Conservation (phyloP, 1,284 basidiomycete genomes). For the Macrocybe sp. region DNA sequence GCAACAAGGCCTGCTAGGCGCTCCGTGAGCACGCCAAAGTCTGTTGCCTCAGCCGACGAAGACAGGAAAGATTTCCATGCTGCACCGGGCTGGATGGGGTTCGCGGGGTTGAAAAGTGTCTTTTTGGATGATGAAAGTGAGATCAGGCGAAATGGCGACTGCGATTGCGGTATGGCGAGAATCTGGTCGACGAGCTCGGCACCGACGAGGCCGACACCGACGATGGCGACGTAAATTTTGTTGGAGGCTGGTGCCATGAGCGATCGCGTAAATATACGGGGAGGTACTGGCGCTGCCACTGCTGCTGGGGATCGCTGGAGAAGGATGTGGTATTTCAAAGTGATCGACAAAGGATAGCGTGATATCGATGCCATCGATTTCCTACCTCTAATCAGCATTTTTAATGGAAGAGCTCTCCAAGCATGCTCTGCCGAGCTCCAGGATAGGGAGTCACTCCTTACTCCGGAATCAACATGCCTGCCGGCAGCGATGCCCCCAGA, state of each 20-base stretch:
- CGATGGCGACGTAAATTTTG: slow-evolving; percentile 62
- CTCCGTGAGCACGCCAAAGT: slow-evolving; percentile 41
- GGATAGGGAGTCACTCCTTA: background rate
- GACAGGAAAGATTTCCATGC: slow-evolving; percentile 46
- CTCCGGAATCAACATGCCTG: background rate
- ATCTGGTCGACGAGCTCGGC: slow-evolving; percentile 78
- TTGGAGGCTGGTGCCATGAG: slow-evolving; percentile 10
- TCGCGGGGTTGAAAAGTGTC: slow-evolving; percentile 53
- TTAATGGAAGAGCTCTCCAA: background rate
- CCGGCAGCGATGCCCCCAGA: background rate
- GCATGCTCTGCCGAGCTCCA: background rate
- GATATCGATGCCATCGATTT: slow-evolving; percentile 12
- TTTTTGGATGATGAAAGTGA: slow-evolving; percentile 76
- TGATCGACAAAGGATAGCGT: slow-evolving; percentile 8
- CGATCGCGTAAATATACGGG: background rate
- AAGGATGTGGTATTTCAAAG: background rate
- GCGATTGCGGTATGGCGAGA: slow-evolving; percentile 56
- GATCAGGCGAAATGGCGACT: slow-evolving; percentile 66
- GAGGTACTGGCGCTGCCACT: too few species aligned
- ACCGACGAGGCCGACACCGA: slow-evolving; percentile 89
- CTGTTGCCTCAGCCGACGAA: slow-evolving; percentile 34
- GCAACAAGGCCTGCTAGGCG: slow-evolving; percentile 41
- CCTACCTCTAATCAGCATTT: background rate
- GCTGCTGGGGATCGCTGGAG: too few species aligned
- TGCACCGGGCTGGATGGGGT: slow-evolving; percentile 29